Evolutionary conservation across 2,329 filamentous ascomycete genomes (phyloP).

Genomic region (Nemania abortiva): DNA sequence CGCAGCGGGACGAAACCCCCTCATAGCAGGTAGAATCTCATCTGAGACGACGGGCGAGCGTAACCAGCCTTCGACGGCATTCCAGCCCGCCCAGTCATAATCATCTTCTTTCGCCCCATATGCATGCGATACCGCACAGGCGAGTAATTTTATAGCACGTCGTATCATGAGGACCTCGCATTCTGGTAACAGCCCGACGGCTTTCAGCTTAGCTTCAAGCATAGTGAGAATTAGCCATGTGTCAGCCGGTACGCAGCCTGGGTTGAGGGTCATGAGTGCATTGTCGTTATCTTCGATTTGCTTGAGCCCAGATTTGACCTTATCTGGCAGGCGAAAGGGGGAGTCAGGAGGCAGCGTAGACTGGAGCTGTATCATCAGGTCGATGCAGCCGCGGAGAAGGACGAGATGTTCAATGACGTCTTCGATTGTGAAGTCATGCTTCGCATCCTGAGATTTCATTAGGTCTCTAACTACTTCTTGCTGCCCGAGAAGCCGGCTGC

Average conservation of each 20-base stretch:
- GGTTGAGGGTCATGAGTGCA: neutral
- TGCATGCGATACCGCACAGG: slow-evolving; percentile 12
- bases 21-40: slow-evolving; percentile 29
- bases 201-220: slow-evolving; percentile 19
- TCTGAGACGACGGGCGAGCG: slow-evolving; percentile 25
- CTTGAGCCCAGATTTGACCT: slow-evolving; percentile 16
- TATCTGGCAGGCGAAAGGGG: slow-evolving; percentile 26
- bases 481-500: slow-evolving; percentile 31
- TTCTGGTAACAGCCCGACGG: slow-evolving; percentile 21
- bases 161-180: slow-evolving; percentile 18
- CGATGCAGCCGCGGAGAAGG: slow-evolving; percentile 30
- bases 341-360: slow-evolving; percentile 25
- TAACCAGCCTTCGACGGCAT: slow-evolving; percentile 32
- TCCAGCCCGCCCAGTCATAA: slow-evolving; percentile 23
- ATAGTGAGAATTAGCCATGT: slow-evolving; percentile 23
- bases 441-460: slow-evolving; percentile 16
- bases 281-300: slow-evolving; percentile 23
- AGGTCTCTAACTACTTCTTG: slow-evolving; percentile 27
- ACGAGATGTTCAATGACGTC: slow-evolving; percentile 31
- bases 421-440: slow-evolving; percentile 28
- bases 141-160: slow-evolving; percentile 22
- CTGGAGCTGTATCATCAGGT: slow-evolving; percentile 30
- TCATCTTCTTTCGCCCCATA: slow-evolving; percentile 26
- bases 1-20: slow-evolving; percentile 21
- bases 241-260: slow-evolving; percentile 11